phyloP scores from a whole-genome alignment of 345 rosid species.

The Eucalyptus fibrosa region DNA sequence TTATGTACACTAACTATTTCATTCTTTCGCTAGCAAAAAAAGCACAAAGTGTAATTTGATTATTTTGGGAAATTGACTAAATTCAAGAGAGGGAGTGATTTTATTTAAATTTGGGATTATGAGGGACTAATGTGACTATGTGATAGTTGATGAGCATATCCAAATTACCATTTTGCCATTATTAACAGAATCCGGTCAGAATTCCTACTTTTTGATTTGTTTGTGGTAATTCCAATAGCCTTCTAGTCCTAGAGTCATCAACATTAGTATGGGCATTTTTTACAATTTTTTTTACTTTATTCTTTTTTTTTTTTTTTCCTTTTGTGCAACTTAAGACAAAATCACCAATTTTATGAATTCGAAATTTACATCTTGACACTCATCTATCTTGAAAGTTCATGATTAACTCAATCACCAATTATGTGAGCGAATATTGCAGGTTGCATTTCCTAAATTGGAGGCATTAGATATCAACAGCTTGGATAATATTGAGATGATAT shows the following conservation, averaged over 20 bases:
- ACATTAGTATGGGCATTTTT: too few relatives aligned
- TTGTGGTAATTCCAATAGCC: neutral
- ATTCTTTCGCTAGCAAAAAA: too few relatives aligned
- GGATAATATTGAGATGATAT: neutral
- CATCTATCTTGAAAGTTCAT: too few relatives aligned
- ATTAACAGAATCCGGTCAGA: accelerated
- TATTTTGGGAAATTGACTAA: accelerated
- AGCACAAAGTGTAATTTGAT: too few relatives aligned
- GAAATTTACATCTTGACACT: too few relatives aligned
- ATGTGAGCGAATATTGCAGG: accelerated
- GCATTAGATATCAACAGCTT: accelerated
- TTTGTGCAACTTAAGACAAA: too few relatives aligned
- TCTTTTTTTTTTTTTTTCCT: too few relatives aligned
- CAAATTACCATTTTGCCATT: neutral
- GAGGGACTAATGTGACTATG: accelerated
- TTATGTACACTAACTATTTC: accelerated
- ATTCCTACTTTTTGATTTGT: neutral
- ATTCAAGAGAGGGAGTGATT: too few relatives aligned
- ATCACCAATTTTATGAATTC: accelerated
- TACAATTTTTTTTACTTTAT: too few relatives aligned
- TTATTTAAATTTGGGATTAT: too few relatives aligned
- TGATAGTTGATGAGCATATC: neutral
- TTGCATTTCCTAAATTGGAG: neutral
- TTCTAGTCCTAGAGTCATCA: too few relatives aligned
- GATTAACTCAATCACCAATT: neutral